phyloP scores from a whole-genome alignment of 83 land plant species.

The Larix sibirica region DNA sequence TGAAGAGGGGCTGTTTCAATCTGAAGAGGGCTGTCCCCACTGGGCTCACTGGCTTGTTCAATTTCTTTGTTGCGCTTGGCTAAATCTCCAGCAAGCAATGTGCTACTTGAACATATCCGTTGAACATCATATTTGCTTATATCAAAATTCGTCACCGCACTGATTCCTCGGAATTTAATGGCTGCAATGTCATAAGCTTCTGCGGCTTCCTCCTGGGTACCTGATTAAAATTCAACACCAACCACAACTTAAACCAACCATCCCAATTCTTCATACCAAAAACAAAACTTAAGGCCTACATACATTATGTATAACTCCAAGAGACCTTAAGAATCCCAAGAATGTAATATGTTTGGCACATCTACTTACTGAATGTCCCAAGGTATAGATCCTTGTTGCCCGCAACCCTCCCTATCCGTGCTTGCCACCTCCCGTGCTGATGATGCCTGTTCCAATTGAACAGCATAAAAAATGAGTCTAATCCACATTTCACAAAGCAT shows the following conservation, averaged over 20 bases:
- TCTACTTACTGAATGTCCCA: constrained; percentile 34
- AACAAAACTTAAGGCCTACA: too few relatives aligned
- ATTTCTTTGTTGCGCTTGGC: constrained; percentile 43
- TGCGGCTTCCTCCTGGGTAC: constrained; percentile 87
- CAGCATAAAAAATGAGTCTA: background rate
- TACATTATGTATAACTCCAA: background rate
- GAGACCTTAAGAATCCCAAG: background rate
- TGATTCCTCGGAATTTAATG: constrained; percentile 78
- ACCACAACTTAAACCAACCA: background rate
- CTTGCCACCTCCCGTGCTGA: constrained; percentile 45
- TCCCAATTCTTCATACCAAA: too few relatives aligned
- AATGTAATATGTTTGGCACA: background rate
- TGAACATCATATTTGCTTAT: constrained; percentile 73
- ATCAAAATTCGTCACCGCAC: constrained; percentile 86
- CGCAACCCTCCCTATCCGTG: constrained; percentile 39
- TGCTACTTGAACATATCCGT: constrained; percentile 58
- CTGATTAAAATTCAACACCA: constrained; percentile 21
- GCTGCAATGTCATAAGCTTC: constrained; percentile 89
- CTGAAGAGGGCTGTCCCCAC: background rate
- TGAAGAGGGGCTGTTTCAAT: background rate
- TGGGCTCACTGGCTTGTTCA: background rate
- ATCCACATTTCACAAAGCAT: background rate
- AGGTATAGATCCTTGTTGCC: constrained; percentile 43
- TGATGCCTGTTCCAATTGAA: constrained; percentile 26
- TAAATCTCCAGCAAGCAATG: constrained; percentile 42